Evolutionary conservation across 495 filamentous ascomycete species (phyloP).

Genomic region (Podospora pseudopauciseta): DNA sequence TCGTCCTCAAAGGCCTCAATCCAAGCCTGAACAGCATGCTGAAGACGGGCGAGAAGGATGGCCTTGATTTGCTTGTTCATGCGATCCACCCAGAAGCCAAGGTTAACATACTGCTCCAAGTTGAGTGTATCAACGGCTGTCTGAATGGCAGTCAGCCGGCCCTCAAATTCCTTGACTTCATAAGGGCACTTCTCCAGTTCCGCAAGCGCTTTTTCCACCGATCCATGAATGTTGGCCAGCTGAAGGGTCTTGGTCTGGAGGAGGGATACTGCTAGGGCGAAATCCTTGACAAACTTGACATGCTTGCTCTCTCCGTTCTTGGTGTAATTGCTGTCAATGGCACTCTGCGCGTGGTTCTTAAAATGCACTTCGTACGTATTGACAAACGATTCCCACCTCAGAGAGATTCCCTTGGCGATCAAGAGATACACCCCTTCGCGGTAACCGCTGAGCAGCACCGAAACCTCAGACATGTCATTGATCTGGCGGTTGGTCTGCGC

Average conservation of each 20-base stretch:
- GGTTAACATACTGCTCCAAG: constrained; percentile 89
- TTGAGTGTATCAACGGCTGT: constrained; percentile 90
- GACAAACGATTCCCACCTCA: constrained; percentile 96
- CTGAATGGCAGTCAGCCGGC: constrained; percentile 80
- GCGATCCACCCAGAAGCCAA: constrained; percentile 79
- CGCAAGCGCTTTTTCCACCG: constrained; percentile 71
- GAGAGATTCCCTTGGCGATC: constrained; percentile 77
- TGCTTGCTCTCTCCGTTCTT: constrained; percentile 80
- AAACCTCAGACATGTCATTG: constrained; percentile 74
- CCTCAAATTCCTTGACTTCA: constrained; percentile 67
- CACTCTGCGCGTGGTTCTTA: constrained; percentile 57
- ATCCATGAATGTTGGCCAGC: constrained; percentile 73
- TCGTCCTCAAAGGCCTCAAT: constrained; percentile 73
- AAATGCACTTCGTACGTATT: constrained; percentile 91
- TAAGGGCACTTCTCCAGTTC: constrained; percentile 88
- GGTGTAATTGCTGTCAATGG: constrained; percentile 55
- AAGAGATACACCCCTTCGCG: constrained; percentile 80
- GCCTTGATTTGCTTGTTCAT: constrained; percentile 80
- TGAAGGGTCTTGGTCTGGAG: constrained; percentile 81
- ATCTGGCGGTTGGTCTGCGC: constrained; percentile 83
- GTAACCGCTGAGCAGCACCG: constrained; percentile 83
- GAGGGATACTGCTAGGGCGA: constrained; percentile 75
- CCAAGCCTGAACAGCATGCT: constrained; percentile 78
- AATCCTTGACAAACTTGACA: constrained; percentile 92
- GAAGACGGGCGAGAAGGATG: constrained; percentile 70